phyloP scores from a whole-genome alignment of 345 rosid genomes.

The Gossypium sturtianum region DNA sequence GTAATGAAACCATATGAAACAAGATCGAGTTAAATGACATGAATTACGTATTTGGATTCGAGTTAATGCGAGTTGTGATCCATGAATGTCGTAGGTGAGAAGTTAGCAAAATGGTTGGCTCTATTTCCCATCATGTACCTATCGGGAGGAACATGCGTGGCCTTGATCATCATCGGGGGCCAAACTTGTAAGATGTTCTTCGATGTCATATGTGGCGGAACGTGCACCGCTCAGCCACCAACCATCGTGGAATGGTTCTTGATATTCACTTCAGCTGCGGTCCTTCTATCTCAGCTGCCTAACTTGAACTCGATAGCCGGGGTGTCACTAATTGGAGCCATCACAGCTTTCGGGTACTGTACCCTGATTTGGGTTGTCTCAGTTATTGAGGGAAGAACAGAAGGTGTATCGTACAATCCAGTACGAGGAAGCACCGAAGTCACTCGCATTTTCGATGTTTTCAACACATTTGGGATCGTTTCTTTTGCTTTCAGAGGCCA shows the following conservation, averaged over 20 bases:
- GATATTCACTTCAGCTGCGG: constrained; percentile 40
- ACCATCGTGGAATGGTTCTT: constrained; percentile 47
- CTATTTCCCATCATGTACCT: constrained; percentile 53
- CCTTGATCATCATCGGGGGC: constrained; percentile 52
- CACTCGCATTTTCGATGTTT: constrained; percentile 28
- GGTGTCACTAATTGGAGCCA: constrained; percentile 45
- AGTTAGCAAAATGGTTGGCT: constrained; percentile 41
- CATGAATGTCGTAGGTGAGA: constrained; percentile 33
- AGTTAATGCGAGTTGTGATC: not conserved
- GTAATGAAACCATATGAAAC: constrained; percentile 22
- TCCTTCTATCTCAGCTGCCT: constrained; percentile 55
- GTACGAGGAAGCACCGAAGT: not conserved
- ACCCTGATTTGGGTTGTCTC: constrained; percentile 52
- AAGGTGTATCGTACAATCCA: constrained; percentile 38
- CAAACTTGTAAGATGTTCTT: constrained; percentile 27
- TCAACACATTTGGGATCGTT: constrained; percentile 57
- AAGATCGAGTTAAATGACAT: not conserved
- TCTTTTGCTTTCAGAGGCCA: constrained; percentile 68
- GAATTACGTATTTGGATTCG: not conserved
- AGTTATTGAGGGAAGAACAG: constrained; percentile 28
- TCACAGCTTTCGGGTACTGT: constrained; percentile 45
- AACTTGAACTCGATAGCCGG: constrained; percentile 61
- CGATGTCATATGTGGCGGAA: constrained; percentile 27
- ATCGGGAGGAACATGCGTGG: constrained; percentile 56
- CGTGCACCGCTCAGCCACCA: constrained; percentile 34